Percentiles rank a stretch among this genome's conserved stretches.
These are phyloP conservation scores for Extremus antarcticus DNA, from an alignment of 495 filamentous ascomycete genomes.

Conservation along the genomic window DNA sequence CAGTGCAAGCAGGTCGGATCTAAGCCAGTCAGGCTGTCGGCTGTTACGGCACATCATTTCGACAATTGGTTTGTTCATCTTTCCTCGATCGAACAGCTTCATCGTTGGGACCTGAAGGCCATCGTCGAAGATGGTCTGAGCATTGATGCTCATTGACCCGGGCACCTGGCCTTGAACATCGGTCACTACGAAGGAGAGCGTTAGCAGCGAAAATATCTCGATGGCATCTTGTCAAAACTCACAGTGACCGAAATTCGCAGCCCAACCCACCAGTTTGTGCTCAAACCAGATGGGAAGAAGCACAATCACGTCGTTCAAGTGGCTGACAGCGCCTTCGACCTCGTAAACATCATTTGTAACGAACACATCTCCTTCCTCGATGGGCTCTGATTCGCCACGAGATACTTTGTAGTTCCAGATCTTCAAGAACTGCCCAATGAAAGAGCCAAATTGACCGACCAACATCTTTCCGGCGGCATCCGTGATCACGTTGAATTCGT, in stretches of 20 bases:
- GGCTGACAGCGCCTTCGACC: slow-evolving; percentile 38
- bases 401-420: slow-evolving; percentile 27
- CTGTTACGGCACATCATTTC: slow-evolving; percentile 40
- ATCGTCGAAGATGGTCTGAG: slow-evolving; percentile 41
- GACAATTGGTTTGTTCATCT: slow-evolving; percentile 36
- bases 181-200: slow-evolving; percentile 27
- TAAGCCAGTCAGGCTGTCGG: slow-evolving; percentile 41
- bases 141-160: slow-evolving; percentile 43
- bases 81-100: slow-evolving; percentile 37
- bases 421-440: slow-evolving; percentile 39
- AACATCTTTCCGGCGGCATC: slow-evolving; percentile 39
- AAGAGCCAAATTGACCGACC: slow-evolving; percentile 42
- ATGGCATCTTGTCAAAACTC: background rate
- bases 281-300: slow-evolving; percentile 38
- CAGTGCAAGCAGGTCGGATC: slow-evolving; percentile 38
- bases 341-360: slow-evolving; percentile 44
- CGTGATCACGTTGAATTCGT: slow-evolving; percentile 45
- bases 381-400: slow-evolving; percentile 24
- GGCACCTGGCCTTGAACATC: slow-evolving; percentile 43
- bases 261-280: slow-evolving; percentile 36
- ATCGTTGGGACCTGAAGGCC: slow-evolving; percentile 42
- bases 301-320: slow-evolving; percentile 40
- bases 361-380: slow-evolving; percentile 41
- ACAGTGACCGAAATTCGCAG: slow-evolving; percentile 40
- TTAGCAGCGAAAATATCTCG: background rate